Evolutionary conservation across 345 rosid species (phyloP), one percentile per base, ranked within the genome.

Genomic region (Turnera subulata): DNA sequence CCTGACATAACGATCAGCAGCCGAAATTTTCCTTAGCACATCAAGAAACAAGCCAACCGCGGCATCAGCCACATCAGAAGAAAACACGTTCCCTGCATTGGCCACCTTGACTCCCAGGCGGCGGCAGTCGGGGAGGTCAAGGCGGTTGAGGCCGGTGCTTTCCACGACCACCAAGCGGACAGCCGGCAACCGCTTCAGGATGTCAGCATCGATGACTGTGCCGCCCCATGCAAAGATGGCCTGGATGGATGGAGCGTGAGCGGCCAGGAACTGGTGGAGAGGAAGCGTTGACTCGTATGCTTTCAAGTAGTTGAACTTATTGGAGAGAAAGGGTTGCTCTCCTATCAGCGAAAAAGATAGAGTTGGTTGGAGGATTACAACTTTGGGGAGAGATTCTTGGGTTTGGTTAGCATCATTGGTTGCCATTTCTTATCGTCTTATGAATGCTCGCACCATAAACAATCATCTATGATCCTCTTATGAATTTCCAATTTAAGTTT

Each of bases 31-130:
- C 55, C 89, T 70, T 62, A 72, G 42, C 13, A 82, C 75, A 32
- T 76, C 82, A 9, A 84, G 55, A 37, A 82, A 69, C 68, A 87
- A 32, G 0, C 79, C 82, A 2, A 82, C 77, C 5, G 89, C 85
- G 39, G 37, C 26, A 59, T 84, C 95, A 1, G 95, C 86, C 2
- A 58, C 80, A 24, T 80, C 82, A 7, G 66, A 80, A 0, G 91
- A 68, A 58, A 49, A 77, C 12, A 74, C 54, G 6, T 45, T 47
- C 21, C 83, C 84, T 9, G 84, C 73, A 50, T 74, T 76, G 10
- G 86, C 70, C 10, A 87, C 38, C 15, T 52, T 44, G 32, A 84
- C 22, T 7, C 81, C 82, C 0, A 80, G 86, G 23, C 80, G 73
- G 21, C 69, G 76, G 68, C 95, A 87, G 48, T 62, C 91, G 0